Conservation (phyloP, 148 eudicot species). For the Nepenthes gracilis region DNA sequence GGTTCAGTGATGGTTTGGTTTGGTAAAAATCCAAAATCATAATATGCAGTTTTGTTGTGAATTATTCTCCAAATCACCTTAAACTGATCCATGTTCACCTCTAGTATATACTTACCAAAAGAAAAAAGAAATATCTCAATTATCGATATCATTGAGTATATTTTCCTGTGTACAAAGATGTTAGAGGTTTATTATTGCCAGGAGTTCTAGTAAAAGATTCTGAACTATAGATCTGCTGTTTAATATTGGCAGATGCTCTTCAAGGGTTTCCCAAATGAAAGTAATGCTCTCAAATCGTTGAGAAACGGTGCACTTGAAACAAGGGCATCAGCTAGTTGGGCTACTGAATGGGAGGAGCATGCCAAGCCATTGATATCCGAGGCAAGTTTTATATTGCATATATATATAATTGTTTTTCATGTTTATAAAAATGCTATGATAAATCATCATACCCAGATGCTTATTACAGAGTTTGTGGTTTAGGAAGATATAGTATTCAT, state of each 20-base stretch:
- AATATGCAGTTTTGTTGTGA: too few relatives aligned
- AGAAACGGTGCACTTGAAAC: conserved; percentile 54
- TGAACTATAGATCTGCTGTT: neutral
- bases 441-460: too few relatives aligned
- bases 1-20: too few relatives aligned
- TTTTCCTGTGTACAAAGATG: neutral
- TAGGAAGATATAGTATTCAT: too few relatives aligned
- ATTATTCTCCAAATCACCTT: too few relatives aligned
- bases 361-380: conserved; percentile 65
- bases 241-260: conserved; percentile 55
- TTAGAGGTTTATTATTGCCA: neutral
- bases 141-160: neutral
- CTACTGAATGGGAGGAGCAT: conserved; percentile 75
- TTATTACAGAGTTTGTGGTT: too few relatives aligned
- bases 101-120: too few relatives aligned
- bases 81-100: too few relatives aligned
- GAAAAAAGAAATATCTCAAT: too few relatives aligned
- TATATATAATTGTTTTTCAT: too few relatives aligned
- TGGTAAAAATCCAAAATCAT: too few relatives aligned
- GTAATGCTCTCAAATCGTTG: conserved; percentile 39
- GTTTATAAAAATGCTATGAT: too few relatives aligned
- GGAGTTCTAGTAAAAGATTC: neutral
- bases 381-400: conserved; percentile 19
- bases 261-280: conserved; percentile 62
- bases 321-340: conserved; percentile 66